Evolutionary conservation across 768 basidiomycete genomes (phyloP), one percentile per base, ranked within the genome.

Genomic region (Suillus tomentosus): DNA sequence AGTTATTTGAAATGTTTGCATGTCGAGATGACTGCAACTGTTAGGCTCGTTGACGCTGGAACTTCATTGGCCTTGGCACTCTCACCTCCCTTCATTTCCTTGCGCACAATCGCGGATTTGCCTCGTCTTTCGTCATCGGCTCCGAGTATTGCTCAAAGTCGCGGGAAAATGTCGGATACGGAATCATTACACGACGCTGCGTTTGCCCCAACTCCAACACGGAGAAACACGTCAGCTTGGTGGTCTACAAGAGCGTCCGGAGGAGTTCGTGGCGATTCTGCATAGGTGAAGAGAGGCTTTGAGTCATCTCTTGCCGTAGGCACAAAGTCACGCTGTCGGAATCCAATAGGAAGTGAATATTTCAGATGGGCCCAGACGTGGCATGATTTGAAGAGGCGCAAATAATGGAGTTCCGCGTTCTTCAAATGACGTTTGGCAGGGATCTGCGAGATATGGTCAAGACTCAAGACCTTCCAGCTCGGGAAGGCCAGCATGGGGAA

Each of bases 391-490:
- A n/a, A 45, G 10, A 45, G 22, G 47, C 22, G 6, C 22, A 22
- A 51, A 2, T 9, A 31, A 51, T 31, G 8, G 14, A 50, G 8
- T 9, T 5, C 9, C 17, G 17, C 8, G 10, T 53, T 4, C 17
- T 53, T 31, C 51, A 31, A 31, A 53, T 53, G 15, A 17, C 4
- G 15, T 17, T 24, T 1, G 13, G 19, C 22, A 13, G 47, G 22
- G 10, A 53, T 34, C 27, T 53, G 51, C 51, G 17, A 53, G 31
- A 53, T 53, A 31, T 15, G 5, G 51, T 53, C 14, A 17, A 53
- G 31, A 53, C 51, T 53, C 14, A 17, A 53, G 31, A 53, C 51
- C 31, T 53, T 53, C 51, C 31, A 53, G 51, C 27, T 51, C 50
- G 27, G 50, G 50, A 51, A 31, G 24, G 51, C 19, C 31, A 19